phyloP scores from a whole-genome alignment of 2,329 filamentous ascomycete genomes.

The Fusarium circinatum region DNA sequence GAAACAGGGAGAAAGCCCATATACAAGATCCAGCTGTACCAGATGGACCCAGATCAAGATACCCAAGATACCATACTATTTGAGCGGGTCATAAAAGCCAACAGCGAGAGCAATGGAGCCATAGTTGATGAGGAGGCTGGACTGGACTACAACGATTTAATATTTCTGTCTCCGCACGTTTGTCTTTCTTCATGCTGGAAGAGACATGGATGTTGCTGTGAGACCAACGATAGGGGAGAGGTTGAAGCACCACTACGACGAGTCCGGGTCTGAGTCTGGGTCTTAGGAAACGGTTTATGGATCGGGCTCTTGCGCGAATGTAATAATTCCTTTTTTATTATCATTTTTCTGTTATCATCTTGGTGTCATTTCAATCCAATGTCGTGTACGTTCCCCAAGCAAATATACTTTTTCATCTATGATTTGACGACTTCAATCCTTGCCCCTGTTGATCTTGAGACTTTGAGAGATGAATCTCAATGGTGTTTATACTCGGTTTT shows the following conservation, averaged over 20 bases:
- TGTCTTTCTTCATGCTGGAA: constrained; percentile 23
- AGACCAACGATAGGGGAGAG: constrained; percentile 32
- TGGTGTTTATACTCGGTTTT: neutral
- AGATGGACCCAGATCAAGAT: constrained; percentile 40
- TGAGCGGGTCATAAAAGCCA: constrained; percentile 38
- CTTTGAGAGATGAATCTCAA: neutral
- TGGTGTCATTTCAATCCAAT: constrained; percentile 31
- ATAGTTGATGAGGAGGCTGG: constrained; percentile 25
- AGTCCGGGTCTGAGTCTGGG: constrained; percentile 41
- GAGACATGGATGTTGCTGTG: constrained; percentile 28
- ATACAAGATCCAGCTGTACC: constrained; percentile 36
- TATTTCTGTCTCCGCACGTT: constrained; percentile 41
- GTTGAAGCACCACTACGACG: constrained; percentile 42
- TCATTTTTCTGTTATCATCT: constrained; percentile 44
- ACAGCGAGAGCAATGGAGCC: constrained; percentile 33
- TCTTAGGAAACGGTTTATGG: constrained; percentile 37
- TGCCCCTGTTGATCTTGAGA: neutral
- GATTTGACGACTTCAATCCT: constrained; percentile 9
- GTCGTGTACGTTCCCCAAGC: constrained; percentile 41
- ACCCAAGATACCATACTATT: constrained; percentile 43
- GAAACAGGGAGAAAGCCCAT: constrained; percentile 18
- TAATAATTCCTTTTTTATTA: constrained; percentile 59
- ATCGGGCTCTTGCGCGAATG: constrained; percentile 55
- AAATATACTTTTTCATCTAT: constrained; percentile 39
- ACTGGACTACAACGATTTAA: constrained; percentile 28